Base-by-base conservation (phyloP, 176 grass and related monocot genomes). In the Musa acuminata region DNA sequence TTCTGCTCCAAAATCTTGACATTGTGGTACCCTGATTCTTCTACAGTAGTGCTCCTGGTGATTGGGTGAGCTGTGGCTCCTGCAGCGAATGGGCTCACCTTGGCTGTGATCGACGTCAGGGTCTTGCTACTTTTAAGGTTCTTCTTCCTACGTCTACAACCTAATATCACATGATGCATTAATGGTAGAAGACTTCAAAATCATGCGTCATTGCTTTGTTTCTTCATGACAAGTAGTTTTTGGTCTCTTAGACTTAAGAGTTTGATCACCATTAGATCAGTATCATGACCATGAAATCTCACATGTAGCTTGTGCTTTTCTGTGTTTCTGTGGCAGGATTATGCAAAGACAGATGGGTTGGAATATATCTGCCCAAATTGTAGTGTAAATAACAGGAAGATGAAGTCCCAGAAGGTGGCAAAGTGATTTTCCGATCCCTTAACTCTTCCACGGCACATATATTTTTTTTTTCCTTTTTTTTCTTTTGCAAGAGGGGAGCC, bases 51-150 rank as follows among this genome's bases (percentile, higher is more conserved):
- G 74, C 80, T 63, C 87, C 75, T 13, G 87, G 87, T 53, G 87
- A 89, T 75, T 89, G 87, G 90, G 90, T 93, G 27, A 89, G 89
- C 78, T 93, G 87, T 77, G 90, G 90, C 0, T 78, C 87, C 51
- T 93, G 90, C 43, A 82, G 90, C 75, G 90, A 87, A 55, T 93
- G 87, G 90, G 90, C 84, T 13, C 90, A 89, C 78, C 87, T 93
- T 17, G 90, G 90, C 50, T 93, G 90, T 43, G 90, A 93, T 76
- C 89, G 60, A 79, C 84, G 90, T 53, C 87, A 87, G 82, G 84
- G 84, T 66, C 80, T 93, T 58, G 87, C 84, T 69, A 73, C 82
- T 66, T 93, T 93, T 58, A 93, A 93, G 87, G 90, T 89, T 64
- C 19, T 0, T n/a, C n/a, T 6, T 26, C 3, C 0, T 14, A 73